phyloP scores from a whole-genome alignment of 495 filamentous ascomycete genomes.

The Penicillium cosmopolitanum region DNA sequence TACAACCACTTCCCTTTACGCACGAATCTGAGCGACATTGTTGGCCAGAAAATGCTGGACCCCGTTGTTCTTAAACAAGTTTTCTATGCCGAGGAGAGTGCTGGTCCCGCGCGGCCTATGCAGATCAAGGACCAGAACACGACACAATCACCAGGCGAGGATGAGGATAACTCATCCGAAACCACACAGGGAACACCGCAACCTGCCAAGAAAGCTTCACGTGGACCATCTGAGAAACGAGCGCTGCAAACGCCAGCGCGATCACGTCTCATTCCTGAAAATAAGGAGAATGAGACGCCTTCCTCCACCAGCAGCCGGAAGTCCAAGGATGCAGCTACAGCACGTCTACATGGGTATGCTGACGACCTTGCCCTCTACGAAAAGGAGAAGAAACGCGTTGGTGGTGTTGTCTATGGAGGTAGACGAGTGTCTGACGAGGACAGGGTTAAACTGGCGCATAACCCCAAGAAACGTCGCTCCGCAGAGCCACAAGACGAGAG shows the following conservation, averaged over 20 bases:
- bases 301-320: conserved; percentile 77
- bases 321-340: conserved; percentile 81
- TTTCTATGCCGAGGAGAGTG: conserved; percentile 45
- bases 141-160: conserved; percentile 21
- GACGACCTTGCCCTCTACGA: conserved; percentile 87
- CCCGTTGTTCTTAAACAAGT: conserved; percentile 52
- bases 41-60: conserved; percentile 80
- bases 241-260: conserved; percentile 52
- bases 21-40: conserved; percentile 91
- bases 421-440: conserved; percentile 57
- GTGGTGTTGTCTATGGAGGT: conserved; percentile 79
- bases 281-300: conserved; percentile 88
- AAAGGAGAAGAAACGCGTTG: conserved; percentile 88
- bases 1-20: conserved; percentile 83
- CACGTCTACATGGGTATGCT: conserved; percentile 73
- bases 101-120: conserved; percentile 35
- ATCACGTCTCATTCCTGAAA: conserved; percentile 47
- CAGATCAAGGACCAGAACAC: conserved; percentile 42
- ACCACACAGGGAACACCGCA: conserved; percentile 22
- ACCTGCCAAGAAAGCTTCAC: conserved; percentile 31
- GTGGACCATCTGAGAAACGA: conserved; percentile 29
- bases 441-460: conserved; percentile 28
- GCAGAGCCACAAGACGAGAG: conserved; percentile 52
- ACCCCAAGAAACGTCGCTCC: conserved; percentile 45
- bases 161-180: conserved; percentile 19